Evolutionary conservation across 805 yeast species (phyloP).

Genomic region (Candida montana): DNA sequence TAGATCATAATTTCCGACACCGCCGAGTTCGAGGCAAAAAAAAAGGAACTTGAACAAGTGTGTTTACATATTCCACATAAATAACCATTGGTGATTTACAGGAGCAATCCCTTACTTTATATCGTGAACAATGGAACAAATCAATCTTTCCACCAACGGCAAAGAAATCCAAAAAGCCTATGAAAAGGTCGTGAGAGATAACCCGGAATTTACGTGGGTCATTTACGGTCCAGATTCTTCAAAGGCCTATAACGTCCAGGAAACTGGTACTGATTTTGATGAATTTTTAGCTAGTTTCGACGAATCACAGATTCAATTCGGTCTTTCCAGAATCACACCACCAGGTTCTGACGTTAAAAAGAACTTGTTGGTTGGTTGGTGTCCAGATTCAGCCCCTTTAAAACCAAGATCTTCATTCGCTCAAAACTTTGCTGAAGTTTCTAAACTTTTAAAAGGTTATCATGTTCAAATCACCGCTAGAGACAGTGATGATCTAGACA

Average conservation of each 20-base stretch:
- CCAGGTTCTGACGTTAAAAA: constrained; percentile 90
- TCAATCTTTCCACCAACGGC: constrained; percentile 61
- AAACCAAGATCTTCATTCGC: constrained; percentile 74
- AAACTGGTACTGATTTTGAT: constrained; percentile 56
- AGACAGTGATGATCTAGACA: constrained; percentile 83
- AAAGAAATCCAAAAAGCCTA: constrained; percentile 70
- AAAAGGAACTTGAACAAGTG: too few relatives aligned
- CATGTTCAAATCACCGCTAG: constrained; percentile 98
- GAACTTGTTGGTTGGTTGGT: constrained; percentile 86
- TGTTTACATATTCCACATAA: too few relatives aligned
- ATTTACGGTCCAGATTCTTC: constrained; percentile 70
- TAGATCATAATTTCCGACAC: too few relatives aligned
- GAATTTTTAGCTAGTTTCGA: constrained; percentile 80
- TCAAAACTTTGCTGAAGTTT: constrained; percentile 68
- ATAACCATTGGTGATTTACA: background rate
- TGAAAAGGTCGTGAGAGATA: constrained; percentile 75
- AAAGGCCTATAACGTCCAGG: constrained; percentile 36
- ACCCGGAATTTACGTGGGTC: constrained; percentile 64
- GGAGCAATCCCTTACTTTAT: background rate
- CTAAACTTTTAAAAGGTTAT: constrained; percentile 69
- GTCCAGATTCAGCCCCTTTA: constrained; percentile 91
- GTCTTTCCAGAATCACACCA: constrained; percentile 80
- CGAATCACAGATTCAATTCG: constrained; percentile 87
- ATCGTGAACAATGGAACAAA: constrained; percentile 33
- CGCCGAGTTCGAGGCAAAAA: too few relatives aligned